Conservation (phyloP, 2,329 filamentous ascomycete species). For the Talaromyces sp. region DNA sequence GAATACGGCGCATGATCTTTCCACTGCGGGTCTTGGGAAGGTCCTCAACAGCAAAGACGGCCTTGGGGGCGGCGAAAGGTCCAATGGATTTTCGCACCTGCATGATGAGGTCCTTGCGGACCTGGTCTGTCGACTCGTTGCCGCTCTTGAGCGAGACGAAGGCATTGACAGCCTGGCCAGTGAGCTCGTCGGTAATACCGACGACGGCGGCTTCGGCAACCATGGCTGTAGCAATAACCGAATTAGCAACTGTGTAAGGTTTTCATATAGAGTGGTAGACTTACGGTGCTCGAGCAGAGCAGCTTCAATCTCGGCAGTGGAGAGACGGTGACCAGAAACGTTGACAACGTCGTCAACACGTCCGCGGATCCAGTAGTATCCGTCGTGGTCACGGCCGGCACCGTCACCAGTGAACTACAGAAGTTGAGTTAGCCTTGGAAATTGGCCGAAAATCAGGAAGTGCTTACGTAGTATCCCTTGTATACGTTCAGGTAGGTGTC, state of each 20-base stretch:
- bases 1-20: constrained; percentile 97
- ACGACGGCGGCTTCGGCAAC: constrained; percentile 95
- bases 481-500: constrained; percentile 98
- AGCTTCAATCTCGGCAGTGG: constrained; percentile 95
- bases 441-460: background rate
- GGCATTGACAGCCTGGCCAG: constrained; percentile 93
- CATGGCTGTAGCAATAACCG: constrained; percentile 17
- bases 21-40: constrained; percentile 95
- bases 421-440: background rate
- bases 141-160: constrained; percentile 91
- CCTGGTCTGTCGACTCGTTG: constrained; percentile 66
- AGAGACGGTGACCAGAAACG: constrained; percentile 91
- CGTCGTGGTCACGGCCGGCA: constrained; percentile 91
- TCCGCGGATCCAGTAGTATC: constrained; percentile 99
- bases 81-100: constrained; percentile 97
- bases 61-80: constrained; percentile 93
- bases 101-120: constrained; percentile 87
- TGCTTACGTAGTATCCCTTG: constrained; percentile 88
- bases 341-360: constrained; percentile 99
- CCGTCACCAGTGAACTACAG: constrained; percentile 62
- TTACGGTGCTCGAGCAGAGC: constrained; percentile 83
- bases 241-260: background rate
- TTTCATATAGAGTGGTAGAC: constrained; percentile 12
- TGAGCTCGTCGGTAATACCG: constrained; percentile 86
- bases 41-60: constrained; percentile 83